Conservation (phyloP, 1,284 basidiomycete genomes). For the Apiotrichum mycotoxinovorans region DNA sequence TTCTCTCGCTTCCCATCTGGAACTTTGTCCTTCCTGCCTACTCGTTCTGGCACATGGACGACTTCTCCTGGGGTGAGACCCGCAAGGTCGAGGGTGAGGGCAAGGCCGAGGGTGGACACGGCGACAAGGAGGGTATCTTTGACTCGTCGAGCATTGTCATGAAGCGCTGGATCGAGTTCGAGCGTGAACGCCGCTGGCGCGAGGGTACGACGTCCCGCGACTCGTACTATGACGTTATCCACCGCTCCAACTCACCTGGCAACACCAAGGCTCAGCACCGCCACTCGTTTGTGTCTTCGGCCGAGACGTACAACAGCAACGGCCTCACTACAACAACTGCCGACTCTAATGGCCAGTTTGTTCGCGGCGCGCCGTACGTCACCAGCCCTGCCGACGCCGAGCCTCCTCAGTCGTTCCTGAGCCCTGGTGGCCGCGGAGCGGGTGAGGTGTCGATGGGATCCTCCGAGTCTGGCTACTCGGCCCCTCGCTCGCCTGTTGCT, state of each 20-base stretch:
- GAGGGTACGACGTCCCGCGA: constrained; percentile 77
- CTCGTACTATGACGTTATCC: constrained; percentile 54
- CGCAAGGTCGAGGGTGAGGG: constrained; percentile 72
- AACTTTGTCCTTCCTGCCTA: constrained; percentile 92
- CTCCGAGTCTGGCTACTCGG: constrained; percentile 36
- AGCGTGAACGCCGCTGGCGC: constrained; percentile 91
- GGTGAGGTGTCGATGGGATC: constrained; percentile 39
- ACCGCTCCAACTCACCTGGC: constrained; percentile 44
- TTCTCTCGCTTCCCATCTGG: constrained; percentile 90
- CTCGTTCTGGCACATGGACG: constrained; percentile 98
- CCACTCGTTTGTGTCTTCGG: constrained; percentile 70
- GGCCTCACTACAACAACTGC: constrained; percentile 33
- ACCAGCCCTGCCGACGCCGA: constrained; percentile 65
- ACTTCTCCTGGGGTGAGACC: constrained; percentile 99
- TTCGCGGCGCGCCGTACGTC: constrained; percentile 54
- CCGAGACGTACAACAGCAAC: constrained; percentile 59
- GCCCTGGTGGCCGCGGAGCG: constrained; percentile 31
- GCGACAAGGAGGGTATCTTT: constrained; percentile 91
- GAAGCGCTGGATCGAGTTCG: constrained; percentile 99
- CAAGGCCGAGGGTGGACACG: constrained; percentile 62
- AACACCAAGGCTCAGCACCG: constrained; percentile 50
- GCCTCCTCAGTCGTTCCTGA: constrained; percentile 39
- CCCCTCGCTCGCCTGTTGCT: constrained; percentile 4
- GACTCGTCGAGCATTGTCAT: constrained; percentile 95
- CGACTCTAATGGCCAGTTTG: constrained; percentile 31